Evolutionary conservation across 1,284 basidiomycete species (phyloP).

Genomic region (Leccinum subspadiceum): DNA sequence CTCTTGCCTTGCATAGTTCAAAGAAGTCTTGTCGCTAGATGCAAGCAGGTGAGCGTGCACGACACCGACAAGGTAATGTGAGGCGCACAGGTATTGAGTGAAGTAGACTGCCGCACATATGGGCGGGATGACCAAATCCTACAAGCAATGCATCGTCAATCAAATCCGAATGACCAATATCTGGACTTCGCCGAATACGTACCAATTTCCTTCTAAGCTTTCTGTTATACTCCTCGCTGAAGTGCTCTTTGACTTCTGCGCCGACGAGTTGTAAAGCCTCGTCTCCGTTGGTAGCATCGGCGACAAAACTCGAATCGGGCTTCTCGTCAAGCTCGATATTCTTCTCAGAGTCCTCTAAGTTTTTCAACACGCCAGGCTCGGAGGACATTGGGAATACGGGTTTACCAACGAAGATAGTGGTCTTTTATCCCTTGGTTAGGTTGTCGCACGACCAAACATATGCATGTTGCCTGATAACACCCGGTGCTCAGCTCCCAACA

Average conservation of each 20-base stretch:
- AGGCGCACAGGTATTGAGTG: constrained; percentile 56
- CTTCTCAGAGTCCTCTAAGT: constrained; percentile 14
- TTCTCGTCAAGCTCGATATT: constrained; percentile 15
- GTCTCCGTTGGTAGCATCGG: constrained; percentile 46
- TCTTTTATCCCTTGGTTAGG: constrained; percentile 16
- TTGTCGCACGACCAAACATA: constrained; percentile 8
- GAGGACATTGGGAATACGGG: constrained; percentile 20
- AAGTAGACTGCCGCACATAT: constrained; percentile 67
- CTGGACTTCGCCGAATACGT: constrained; percentile 15
- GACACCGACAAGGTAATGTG: background rate
- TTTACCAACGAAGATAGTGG: background rate
- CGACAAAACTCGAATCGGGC: constrained; percentile 10
- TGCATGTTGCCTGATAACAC: constrained; percentile 14
- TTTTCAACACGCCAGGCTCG: constrained; percentile 12
- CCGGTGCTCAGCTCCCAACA: background rate
- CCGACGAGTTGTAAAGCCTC: constrained; percentile 62
- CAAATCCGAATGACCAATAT: background rate
- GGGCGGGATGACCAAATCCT: constrained; percentile 61
- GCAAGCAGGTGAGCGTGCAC: constrained; percentile 5
- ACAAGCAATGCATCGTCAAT: background rate
- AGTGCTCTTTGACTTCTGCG: constrained; percentile 46
- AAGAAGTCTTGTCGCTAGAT: constrained; percentile 61
- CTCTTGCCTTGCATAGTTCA: constrained; percentile 62
- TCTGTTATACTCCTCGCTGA: constrained; percentile 60
- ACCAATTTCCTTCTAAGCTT: constrained; percentile 60